Evolutionary conservation across 129 eudicot species (phyloP).

Genomic region (Escallonia rubra): DNA sequence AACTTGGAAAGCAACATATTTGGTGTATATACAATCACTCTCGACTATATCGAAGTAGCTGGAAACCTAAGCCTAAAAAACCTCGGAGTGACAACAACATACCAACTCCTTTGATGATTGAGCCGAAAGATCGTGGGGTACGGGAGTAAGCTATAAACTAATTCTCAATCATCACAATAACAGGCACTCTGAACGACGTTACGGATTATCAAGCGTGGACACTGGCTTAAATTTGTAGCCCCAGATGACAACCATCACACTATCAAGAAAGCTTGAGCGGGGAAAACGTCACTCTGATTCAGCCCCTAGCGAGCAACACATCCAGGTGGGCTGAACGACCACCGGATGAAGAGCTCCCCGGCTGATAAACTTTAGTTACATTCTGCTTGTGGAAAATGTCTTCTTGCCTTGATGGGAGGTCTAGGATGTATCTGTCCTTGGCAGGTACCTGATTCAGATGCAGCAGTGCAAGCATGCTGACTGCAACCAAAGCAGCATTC

Average conservation of each 20-base stretch:
- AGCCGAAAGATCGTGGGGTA: not conserved
- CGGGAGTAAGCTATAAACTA: not conserved
- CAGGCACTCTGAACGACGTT: no score
- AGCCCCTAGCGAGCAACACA: constrained; percentile 79
- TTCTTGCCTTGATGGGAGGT: constrained; percentile 36
- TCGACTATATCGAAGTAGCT: not conserved
- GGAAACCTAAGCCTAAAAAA: not conserved
- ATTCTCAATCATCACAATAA: not conserved
- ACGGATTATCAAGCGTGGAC: no score
- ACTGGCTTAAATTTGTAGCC: no score
- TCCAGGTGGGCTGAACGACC: constrained; percentile 30
- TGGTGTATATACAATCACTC: not conserved
- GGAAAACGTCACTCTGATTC: not conserved
- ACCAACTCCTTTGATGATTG: not conserved
- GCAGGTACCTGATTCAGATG: constrained; percentile 58
- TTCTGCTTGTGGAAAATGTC: constrained; percentile 22
- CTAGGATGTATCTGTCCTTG: constrained; percentile 33
- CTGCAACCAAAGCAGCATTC: constrained; percentile 77
- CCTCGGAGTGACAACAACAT: not conserved
- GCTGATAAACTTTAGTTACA: constrained; percentile 32
- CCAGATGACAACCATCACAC: no score
- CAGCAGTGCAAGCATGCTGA: constrained; percentile 76
- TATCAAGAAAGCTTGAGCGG: no score
- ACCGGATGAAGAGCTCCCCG: constrained; percentile 34
- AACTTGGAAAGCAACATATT: not conserved